phyloP scores from a whole-genome alignment of 2,329 filamentous ascomycete genomes.

The Pyricularia grisea region DNA sequence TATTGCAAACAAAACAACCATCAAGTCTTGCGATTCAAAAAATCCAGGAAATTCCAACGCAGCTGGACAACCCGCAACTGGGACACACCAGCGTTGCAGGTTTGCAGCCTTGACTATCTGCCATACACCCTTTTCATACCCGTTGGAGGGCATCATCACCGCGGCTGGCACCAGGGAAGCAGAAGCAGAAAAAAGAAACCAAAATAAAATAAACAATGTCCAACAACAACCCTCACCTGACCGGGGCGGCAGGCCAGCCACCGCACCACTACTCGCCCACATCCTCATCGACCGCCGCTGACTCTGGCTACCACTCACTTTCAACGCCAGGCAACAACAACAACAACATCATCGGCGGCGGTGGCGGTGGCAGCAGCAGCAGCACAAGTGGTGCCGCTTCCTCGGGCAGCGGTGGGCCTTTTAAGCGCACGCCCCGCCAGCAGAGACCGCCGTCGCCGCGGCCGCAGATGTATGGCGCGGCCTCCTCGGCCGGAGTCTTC shows the following conservation, averaged over 20 bases:
- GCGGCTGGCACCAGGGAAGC: not conserved
- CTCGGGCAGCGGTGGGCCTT: not conserved
- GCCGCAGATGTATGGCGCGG: not conserved
- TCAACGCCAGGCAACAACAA: not conserved
- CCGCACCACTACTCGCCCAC: not conserved
- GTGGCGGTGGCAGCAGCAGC: not conserved
- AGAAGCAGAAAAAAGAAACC: too few species aligned
- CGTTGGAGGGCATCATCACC: not conserved
- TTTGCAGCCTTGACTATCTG: not conserved
- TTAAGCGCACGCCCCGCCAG: not conserved
- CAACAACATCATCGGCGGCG: too few species aligned
- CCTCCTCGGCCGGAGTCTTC: constrained; percentile 18
- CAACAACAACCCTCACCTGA: not conserved
- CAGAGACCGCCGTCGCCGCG: not conserved
- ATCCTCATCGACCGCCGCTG: not conserved
- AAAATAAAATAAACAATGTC: not conserved
- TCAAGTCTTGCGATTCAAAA: not conserved
- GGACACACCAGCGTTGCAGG: not conserved
- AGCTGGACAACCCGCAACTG: not conserved
- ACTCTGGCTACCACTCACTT: not conserved
- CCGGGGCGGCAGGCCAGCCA: not conserved
- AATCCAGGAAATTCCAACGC: not conserved
- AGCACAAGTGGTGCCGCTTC: not conserved
- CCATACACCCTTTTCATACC: too few species aligned
- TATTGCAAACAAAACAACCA: not conserved